A percentile compares a stretch with the other conserved stretches of the same genome.
Conservation (phyloP, 352 stramenopile genomes). For the Phytophthora nicotianae region DNA sequence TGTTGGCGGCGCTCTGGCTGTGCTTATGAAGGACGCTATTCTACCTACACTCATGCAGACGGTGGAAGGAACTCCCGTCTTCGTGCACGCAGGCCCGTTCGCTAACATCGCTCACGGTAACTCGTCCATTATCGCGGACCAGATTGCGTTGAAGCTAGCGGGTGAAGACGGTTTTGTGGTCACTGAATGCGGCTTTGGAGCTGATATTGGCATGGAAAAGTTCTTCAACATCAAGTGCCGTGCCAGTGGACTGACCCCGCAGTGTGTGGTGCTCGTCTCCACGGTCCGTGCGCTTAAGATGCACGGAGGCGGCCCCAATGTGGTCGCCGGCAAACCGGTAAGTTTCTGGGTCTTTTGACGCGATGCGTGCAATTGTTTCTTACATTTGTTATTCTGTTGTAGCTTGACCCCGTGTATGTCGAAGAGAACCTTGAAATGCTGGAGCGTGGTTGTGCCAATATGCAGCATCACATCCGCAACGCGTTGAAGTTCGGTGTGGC, state of each 20-base stretch:
- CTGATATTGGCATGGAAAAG: slow-evolving; percentile 97
- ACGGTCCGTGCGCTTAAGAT: slow-evolving; percentile 99
- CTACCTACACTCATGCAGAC: slow-evolving; percentile 99
- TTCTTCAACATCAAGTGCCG: slow-evolving; percentile 99
- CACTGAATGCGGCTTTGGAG: slow-evolving; percentile 98
- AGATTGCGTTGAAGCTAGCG: slow-evolving; percentile 94
- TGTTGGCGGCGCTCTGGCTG: slow-evolving; percentile 94
- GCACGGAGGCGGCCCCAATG: slow-evolving; percentile 97
- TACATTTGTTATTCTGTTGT: slow-evolving; percentile 1
- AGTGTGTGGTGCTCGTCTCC: slow-evolving; percentile 97
- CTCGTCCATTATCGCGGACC: slow-evolving; percentile 97
- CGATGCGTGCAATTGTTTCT: neutral
- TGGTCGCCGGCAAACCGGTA: slow-evolving; percentile 94
- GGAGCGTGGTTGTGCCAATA: slow-evolving; percentile 91
- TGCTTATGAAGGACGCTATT: slow-evolving; percentile 98
- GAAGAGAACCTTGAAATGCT: slow-evolving; percentile 97
- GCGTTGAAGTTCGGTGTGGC: slow-evolving; percentile 94
- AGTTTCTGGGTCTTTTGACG: slow-evolving; percentile 15
- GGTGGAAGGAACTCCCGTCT: slow-evolving; percentile 94
- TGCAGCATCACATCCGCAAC: slow-evolving; percentile 97
- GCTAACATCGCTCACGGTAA: slow-evolving; percentile 98
- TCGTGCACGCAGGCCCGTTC: slow-evolving; percentile 99
- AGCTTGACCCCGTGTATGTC: slow-evolving; percentile 91
- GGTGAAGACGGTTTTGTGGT: slow-evolving; percentile 97
- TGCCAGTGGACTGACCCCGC: slow-evolving; percentile 93